Base-by-base conservation (phyloP, 2,329 filamentous ascomycete genomes). In the Xylariomycetidae sp. region DNA sequence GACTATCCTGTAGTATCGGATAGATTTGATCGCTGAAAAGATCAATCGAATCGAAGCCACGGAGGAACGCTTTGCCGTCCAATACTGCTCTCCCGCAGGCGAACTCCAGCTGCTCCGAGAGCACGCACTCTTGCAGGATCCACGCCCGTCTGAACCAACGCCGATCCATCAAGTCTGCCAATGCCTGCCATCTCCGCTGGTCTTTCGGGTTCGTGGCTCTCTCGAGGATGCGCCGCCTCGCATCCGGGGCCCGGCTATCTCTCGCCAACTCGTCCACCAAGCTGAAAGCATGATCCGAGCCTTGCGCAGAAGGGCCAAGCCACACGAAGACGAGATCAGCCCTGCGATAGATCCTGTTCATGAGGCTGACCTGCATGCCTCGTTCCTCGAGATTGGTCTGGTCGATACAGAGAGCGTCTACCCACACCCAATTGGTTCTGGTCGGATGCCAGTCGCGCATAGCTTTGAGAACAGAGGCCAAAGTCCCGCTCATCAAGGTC, bases 331-430 rank as follows among this genome's bases (percentile, higher is more conserved):
- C 25, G 7, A 7, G 7, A 6, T 26, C 15, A 14, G 25, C 25
- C 10, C 25, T 26, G 13, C 25, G 10, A 13, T 9, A 26, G 13
- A 26, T 26, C 7, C 15, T 13, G 25, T 13, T 13, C 29, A 31
- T 31, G 6, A 31, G 10, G 6, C 18, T 9, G 17, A 31, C 29
- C 19, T 31, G 29, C 7, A 6, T 14, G 6, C 7, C 19, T 12
- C 17, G 29, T 14, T 31, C 29, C 10, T 23, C 15, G n/a, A 23
- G 9, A 15, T 31, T 19, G 8, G 17, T 19, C 29, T 31, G 29
- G 14, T 31, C 17, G 14, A 31, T 31, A 14, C 29, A 31, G 17
- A 31, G 20, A 10, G 29, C 29, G 14, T 31, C 29, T 7, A 23
- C 15, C 29, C 29, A 31, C 6, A 22, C 23, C 8, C 6, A 26